Evolutionary conservation across 1,284 basidiomycete species (phyloP), one percentile per base, ranked within the genome.

Genomic region (Malassezia nana): DNA sequence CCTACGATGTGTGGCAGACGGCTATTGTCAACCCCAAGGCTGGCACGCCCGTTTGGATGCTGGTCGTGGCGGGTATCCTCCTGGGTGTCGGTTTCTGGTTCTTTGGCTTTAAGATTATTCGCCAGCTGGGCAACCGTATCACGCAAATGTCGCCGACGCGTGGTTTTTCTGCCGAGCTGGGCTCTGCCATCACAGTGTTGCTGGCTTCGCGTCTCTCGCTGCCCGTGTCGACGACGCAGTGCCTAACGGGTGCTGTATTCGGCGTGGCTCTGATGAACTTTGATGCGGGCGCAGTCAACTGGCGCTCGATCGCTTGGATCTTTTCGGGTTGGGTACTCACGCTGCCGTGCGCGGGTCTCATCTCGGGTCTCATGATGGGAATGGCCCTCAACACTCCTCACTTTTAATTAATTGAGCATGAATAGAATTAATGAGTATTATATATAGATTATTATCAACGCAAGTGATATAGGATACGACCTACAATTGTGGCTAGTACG

Each of bases 151-250:
- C 59, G 16, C 64, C 62, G 5, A 60, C 59, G 6, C 33, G 64
- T 20, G 64, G 64, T 1, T 61, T 62, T 45, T 62, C 62, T 12
- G 60, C 64, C 57, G 64, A 66, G 28, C 15, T 64, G 26, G 59
- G 60, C 24, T 59, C 64, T 0, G 47, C 52, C 22, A 57, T 62
- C 50, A 64, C 62, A 15, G 56, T 62, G 12, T 33, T 64, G 0
- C 20, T 62, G 32, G 32, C 6, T 2, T 33, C 32, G n/a, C 32
- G 32, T 15, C 32, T 33, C 32, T 33, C 32, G 6, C 13, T 33
- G 15, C 32, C 32, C n/a, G 6, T 16, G 3, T 33, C 32, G 3
- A 33, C 6, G 15, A 33, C 32, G 2, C 15, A 33, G 15, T 33
- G 32, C 15, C n/a, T 7, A 16, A 33, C 32, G 7, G 32, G 32